phyloP scores from a whole-genome alignment of 495 filamentous ascomycete genomes.

The Penicillium antarcticum region DNA sequence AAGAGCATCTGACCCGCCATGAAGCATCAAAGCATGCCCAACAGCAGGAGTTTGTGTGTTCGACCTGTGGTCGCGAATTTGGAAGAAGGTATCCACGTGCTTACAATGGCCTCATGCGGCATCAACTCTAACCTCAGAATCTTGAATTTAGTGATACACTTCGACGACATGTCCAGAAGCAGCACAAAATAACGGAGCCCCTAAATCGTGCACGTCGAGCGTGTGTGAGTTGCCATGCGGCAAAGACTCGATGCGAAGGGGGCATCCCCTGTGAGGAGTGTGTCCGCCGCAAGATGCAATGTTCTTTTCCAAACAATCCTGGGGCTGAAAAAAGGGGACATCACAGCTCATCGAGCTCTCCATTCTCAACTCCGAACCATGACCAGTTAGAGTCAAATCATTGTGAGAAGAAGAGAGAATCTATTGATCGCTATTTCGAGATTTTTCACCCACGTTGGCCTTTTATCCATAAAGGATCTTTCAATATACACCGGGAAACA shows the following conservation, averaged over 20 bases:
- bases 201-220: slow-evolving; percentile 9
- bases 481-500: slow-evolving; percentile 11
- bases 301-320: slow-evolving; percentile 4
- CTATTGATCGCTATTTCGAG: slow-evolving; percentile 24
- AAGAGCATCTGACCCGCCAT: slow-evolving; percentile 18
- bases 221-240: slow-evolving; percentile 19
- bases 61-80: slow-evolving; percentile 16
- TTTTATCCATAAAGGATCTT: slow-evolving; percentile 27
- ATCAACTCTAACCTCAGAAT: neutral
- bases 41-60: slow-evolving; percentile 11
- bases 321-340: neutral
- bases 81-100: slow-evolving; percentile 14
- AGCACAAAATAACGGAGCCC: slow-evolving; percentile 18
- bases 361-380: neutral
- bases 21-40: slow-evolving; percentile 3
- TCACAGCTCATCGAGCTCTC: neutral
- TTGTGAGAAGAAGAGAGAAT: slow-evolving; percentile 12
- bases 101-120: neutral
- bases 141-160: slow-evolving; percentile 23
- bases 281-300: slow-evolving; percentile 16
- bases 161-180: slow-evolving; percentile 20
- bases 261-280: slow-evolving; percentile 24
- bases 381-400: neutral
- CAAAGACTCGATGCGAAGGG: slow-evolving; percentile 27
- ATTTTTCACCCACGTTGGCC: slow-evolving; percentile 30